Percentiles rank a stretch among this genome's conserved stretches.
Evolutionary conservation across 2,329 filamentous ascomycete genomes (phyloP).

Genomic region (Claviceps arundinis): DNA sequence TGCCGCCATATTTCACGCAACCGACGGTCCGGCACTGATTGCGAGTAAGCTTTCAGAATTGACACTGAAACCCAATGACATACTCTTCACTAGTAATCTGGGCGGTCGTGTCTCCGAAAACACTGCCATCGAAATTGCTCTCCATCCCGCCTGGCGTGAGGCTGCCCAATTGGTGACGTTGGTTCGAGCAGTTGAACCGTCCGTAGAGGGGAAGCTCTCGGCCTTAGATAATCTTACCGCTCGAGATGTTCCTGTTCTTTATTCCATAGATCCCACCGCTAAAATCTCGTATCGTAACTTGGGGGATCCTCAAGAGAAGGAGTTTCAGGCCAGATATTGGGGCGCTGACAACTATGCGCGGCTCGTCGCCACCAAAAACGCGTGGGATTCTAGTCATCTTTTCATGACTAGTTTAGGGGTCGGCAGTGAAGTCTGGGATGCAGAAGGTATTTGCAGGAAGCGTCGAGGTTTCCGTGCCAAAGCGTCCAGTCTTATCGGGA

Average conservation of each 20-base stretch:
- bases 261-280: background rate
- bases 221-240: background rate
- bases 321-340: background rate
- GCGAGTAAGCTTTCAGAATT: background rate
- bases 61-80: background rate
- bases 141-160: constrained; percentile 1
- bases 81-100: background rate
- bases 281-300: constrained; percentile 1
- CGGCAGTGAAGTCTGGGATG: background rate
- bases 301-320: background rate
- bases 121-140: background rate
- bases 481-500: background rate
- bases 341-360: background rate
- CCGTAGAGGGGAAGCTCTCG: background rate
- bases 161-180: background rate
- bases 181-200: background rate
- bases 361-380: background rate
- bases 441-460: background rate
- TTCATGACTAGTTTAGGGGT: background rate
- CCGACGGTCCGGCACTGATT: background rate
- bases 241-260: background rate
- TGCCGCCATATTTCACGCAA: background rate
- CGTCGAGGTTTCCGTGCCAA: background rate
- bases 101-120: background rate
- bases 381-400: background rate